Evolutionary conservation across 495 filamentous ascomycete genomes (phyloP).

Genomic region (Pseudomonodictys pantanalensis): DNA sequence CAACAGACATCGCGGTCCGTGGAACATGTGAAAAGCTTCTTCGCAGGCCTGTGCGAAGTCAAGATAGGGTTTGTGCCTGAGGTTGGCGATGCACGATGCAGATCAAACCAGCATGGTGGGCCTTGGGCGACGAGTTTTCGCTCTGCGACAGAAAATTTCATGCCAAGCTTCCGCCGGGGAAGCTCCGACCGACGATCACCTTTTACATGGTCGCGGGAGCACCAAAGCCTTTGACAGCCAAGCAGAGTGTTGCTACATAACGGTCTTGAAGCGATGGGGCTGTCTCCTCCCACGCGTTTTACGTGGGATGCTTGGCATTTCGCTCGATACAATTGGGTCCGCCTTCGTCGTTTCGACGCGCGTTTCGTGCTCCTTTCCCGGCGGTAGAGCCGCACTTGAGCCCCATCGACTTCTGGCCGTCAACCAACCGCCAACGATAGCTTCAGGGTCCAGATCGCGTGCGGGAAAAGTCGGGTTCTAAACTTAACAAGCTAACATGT

Average conservation of each 20-base stretch:
- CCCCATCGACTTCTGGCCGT: slow-evolving; percentile 4
- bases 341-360: slow-evolving; percentile 21
- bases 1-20: neutral
- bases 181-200: too few species aligned
- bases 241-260: slow-evolving; percentile 1
- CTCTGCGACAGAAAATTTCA: neutral
- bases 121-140: neutral
- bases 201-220: too few species aligned
- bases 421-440: neutral
- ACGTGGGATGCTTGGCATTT: slow-evolving; percentile 23
- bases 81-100: neutral
- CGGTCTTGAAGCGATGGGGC: slow-evolving; percentile 20
- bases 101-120: neutral
- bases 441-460: neutral
- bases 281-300: neutral
- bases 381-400: neutral
- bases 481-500: neutral
- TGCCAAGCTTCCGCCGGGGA: too few species aligned
- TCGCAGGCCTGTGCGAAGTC: neutral
- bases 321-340: slow-evolving; percentile 7
- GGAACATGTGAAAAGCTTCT: neutral
- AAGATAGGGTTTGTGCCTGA: neutral
- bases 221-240: slow-evolving; percentile 9
- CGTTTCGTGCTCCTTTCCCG: slow-evolving; percentile 1
- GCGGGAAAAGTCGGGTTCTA: slow-evolving; percentile 9